Percentiles rank a stretch among this genome's conserved stretches.
Conservation (phyloP, 345 rosid genomes). For the Diplotaxis tenuifolia region DNA sequence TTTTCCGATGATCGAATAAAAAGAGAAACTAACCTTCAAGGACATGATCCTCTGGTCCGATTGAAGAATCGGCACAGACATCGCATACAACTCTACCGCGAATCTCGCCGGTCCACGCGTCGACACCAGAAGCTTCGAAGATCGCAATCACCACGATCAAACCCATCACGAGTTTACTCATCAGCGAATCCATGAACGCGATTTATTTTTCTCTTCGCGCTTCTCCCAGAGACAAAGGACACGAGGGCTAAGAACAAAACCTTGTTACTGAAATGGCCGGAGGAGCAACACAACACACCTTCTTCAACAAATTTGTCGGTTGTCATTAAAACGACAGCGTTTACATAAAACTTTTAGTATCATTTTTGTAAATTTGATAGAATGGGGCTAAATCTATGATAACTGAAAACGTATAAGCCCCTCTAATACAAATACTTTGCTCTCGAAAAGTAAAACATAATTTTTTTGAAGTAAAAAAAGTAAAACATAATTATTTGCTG, state of each 20-base stretch:
- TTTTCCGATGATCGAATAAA: neutral
- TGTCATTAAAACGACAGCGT: neutral
- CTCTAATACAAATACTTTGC: neutral
- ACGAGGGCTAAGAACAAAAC: neutral
- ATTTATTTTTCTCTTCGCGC: neutral
- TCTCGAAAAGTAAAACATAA: neutral
- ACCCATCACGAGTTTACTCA: constrained; percentile 38
- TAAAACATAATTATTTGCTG: neutral
- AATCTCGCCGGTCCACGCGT: constrained; percentile 92
- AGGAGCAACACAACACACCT: constrained; percentile 4
- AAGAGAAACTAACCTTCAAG: constrained; percentile 79
- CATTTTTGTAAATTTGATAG: neutral
- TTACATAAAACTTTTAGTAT: rapidly evolving
- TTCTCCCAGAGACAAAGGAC: constrained; percentile 7
- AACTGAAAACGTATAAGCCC: neutral
- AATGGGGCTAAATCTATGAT: neutral
- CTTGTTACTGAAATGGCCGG: constrained; percentile 9
- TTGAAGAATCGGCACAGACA: constrained; percentile 82
- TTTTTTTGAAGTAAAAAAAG: too few relatives aligned
- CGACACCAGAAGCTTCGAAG: constrained; percentile 39
- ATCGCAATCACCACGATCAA: constrained; percentile 34
- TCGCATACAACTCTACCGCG: constrained; percentile 93
- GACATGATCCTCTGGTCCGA: constrained; percentile 94
- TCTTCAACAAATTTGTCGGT: constrained; percentile 24
- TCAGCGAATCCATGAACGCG: constrained; percentile 44